These are phyloP conservation scores for Agrocybe praecox DNA, from an alignment of 768 basidiomycete species.

Conservation along the genomic window DNA sequence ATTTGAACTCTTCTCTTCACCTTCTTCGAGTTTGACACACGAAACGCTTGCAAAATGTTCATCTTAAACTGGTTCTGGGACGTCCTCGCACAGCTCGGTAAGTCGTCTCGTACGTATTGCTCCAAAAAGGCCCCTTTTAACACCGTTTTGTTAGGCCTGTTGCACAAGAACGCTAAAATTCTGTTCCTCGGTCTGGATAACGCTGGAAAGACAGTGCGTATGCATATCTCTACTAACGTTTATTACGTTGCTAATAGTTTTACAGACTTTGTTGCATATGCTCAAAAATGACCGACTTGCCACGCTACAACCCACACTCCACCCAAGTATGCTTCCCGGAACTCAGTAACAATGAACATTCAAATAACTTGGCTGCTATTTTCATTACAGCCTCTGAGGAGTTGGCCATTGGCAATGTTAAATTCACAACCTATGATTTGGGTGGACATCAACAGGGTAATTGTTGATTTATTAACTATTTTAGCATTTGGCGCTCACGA, in stretches of 20 bases:
- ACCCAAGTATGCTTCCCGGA: conserved; percentile 78
- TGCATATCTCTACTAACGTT: neutral
- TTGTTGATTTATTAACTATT: conserved; percentile 10
- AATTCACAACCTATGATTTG: conserved; percentile 98
- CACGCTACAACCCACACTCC: conserved; percentile 95
- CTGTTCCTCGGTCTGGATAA: conserved; percentile 99
- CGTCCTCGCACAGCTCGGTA: conserved; percentile 90
- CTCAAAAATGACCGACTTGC: conserved; percentile 98
- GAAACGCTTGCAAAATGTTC: conserved; percentile 55
- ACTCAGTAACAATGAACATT: neutral
- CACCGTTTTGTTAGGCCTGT: conserved; percentile 55
- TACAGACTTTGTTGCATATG: conserved; percentile 95
- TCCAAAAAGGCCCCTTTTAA: conserved; percentile 11
- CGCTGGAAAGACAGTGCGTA: conserved; percentile 94
- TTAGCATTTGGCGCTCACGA: neutral
- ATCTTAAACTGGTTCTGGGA: conserved; percentile 98
- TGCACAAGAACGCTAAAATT: conserved; percentile 99
- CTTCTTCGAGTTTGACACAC: conserved; percentile 13
- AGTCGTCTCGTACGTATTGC: conserved; percentile 21
- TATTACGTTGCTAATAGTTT: conserved; percentile 5
- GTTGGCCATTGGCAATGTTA: conserved; percentile 97
- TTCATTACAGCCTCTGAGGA: conserved; percentile 86
- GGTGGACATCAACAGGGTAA: conserved; percentile 96
- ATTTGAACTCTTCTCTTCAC: conserved; percentile 10
- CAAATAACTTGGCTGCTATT: conserved; percentile 7